These are phyloP conservation scores for Zygoascus ofunaensis DNA, from an alignment of 805 yeast genomes.

Conservation along the genomic window DNA sequence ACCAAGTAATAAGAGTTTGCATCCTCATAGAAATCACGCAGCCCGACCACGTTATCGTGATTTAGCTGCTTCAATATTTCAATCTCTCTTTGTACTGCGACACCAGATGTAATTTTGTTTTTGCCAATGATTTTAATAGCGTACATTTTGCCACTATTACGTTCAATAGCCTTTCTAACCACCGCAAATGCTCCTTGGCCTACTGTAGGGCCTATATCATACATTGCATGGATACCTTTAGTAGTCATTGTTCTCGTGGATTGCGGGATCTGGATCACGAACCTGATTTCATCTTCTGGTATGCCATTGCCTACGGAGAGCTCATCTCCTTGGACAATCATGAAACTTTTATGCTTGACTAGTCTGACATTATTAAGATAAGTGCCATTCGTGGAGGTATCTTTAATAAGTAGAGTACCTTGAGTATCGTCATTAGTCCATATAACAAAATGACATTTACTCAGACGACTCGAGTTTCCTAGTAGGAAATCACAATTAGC, in stretches of 20 bases:
- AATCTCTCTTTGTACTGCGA: conserved; percentile 80
- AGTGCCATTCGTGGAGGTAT: conserved; percentile 87
- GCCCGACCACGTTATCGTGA: conserved; percentile 76
- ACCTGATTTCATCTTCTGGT: conserved; percentile 49
- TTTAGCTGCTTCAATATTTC: conserved; percentile 66
- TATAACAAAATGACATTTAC: conserved; percentile 64
- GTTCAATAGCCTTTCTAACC: conserved; percentile 81
- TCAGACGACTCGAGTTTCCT: conserved; percentile 54
- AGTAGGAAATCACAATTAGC: conserved; percentile 53
- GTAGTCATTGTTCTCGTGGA: conserved; percentile 14
- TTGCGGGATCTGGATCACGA: conserved; percentile 39
- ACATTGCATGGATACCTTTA: conserved; percentile 59
- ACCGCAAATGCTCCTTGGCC: conserved; percentile 99
- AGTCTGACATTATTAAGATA: conserved; percentile 66
- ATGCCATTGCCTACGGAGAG: conserved; percentile 85
- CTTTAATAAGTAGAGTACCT: conserved; percentile 27
- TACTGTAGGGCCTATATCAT: conserved; percentile 69
- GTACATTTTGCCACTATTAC: conserved; percentile 72
- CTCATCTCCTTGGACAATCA: conserved; percentile 87
- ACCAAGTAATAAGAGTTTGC: conserved; percentile 71
- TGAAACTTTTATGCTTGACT: conserved; percentile 68
- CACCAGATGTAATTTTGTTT: conserved; percentile 63
- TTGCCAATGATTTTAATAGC: conserved; percentile 89
- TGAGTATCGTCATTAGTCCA: conserved; percentile 33
- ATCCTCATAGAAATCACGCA: conserved; percentile 83